These are phyloP conservation scores for Mortierella sp. DNA, from an alignment of 371 early-diverging fungal genomes.

Conservation along the genomic window DNA sequence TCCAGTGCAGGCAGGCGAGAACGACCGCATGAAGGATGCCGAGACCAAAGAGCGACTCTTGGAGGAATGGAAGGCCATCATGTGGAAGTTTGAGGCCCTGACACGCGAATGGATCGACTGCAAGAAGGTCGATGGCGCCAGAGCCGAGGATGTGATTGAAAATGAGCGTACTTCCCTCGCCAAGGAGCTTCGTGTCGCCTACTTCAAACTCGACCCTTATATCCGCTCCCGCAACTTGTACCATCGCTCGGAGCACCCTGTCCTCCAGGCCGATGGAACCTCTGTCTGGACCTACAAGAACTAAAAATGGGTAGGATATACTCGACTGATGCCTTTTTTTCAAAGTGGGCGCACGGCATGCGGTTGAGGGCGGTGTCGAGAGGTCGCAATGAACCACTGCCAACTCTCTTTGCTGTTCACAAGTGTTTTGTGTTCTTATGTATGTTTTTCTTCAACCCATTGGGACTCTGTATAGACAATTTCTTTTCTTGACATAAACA, in stretches of 20 bases:
- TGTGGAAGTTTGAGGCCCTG: conserved; percentile 51
- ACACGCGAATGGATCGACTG: conserved; percentile 41
- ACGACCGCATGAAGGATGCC: conserved; percentile 40
- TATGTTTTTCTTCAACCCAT: too few species aligned
- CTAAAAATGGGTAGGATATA: background rate
- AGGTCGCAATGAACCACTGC: too few species aligned
- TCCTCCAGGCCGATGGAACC: conserved; percentile 47
- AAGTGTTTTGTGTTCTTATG: too few species aligned
- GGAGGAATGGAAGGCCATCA: conserved; percentile 37
- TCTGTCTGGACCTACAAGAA: conserved; percentile 33
- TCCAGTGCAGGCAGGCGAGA: conserved; percentile 43
- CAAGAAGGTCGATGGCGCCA: conserved; percentile 27
- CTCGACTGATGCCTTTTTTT: too few species aligned
- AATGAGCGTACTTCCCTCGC: conserved; percentile 37
- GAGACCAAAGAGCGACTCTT: conserved; percentile 36
- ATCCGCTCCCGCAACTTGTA: conserved; percentile 56
- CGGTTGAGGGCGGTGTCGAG: too few species aligned
- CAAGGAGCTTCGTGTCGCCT: conserved; percentile 39
- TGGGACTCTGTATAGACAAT: too few species aligned
- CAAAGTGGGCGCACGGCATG: too few species aligned
- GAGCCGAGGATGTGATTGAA: conserved; percentile 33
- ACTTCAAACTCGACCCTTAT: conserved; percentile 55
- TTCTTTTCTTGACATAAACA: too few species aligned
- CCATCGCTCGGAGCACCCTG: conserved; percentile 49
- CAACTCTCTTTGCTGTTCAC: too few species aligned